phyloP scores from a whole-genome alignment of 306 rosid species.

The Vigna angularis region DNA sequence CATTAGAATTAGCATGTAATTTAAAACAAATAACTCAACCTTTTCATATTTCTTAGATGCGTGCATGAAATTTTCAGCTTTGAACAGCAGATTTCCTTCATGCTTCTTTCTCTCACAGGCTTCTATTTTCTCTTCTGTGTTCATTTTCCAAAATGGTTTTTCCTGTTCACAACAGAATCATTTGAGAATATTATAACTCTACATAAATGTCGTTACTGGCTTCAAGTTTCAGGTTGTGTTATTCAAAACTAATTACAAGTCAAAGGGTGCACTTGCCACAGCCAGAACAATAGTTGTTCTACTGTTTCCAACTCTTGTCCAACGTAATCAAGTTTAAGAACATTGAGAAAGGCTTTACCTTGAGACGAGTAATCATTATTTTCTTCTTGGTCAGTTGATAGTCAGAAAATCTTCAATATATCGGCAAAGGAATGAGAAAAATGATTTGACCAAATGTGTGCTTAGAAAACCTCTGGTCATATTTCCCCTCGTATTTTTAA shows the following conservation, averaged over 20 bases:
- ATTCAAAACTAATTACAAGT: not conserved
- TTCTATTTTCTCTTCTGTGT: slow-evolving; percentile 63
- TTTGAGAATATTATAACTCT: not conserved
- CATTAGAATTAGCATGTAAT: not conserved
- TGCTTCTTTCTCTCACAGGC: slow-evolving; percentile 66
- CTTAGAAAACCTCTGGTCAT: not conserved
- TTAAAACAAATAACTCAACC: slow-evolving; percentile 44
- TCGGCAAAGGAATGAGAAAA: not conserved
- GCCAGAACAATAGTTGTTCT: not conserved
- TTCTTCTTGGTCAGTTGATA: not conserved
- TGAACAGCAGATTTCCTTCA: slow-evolving; percentile 64
- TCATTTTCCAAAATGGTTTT: slow-evolving; percentile 74
- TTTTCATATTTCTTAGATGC: slow-evolving; percentile 68
- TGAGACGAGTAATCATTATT: not conserved
- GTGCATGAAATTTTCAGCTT: slow-evolving; percentile 54
- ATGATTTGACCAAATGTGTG: not conserved
- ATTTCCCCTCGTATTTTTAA: not conserved
- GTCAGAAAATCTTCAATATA: not conserved
- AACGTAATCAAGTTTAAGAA: not conserved
- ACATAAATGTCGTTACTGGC: not conserved
- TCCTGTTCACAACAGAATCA: slow-evolving; percentile 52
- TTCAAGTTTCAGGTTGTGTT: slow-evolving; percentile 3
- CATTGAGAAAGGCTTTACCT: not conserved
- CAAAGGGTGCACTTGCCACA: too few relatives aligned
- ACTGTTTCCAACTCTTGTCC: not conserved